Conservation (phyloP, 176 grass and related monocot genomes). For the Zizania latifolia region DNA sequence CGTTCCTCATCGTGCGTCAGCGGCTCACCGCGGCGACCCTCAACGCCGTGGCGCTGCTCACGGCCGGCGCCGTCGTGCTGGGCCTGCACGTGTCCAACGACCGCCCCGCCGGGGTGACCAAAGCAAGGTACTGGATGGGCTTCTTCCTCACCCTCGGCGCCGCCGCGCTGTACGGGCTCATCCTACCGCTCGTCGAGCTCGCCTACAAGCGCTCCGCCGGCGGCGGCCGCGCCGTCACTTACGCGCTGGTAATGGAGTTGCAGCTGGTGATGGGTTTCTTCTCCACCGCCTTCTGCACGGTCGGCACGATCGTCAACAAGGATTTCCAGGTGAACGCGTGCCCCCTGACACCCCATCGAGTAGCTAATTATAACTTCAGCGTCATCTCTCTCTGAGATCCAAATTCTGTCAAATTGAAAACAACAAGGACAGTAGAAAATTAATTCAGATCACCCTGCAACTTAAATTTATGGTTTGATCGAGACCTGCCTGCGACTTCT, state of each 20-base stretch:
- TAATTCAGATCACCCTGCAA: no score
- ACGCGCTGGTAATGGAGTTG: slow-evolving; percentile 73
- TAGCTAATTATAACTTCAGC: neutral
- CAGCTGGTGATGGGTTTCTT: slow-evolving; percentile 69
- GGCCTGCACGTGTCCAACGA: slow-evolving; percentile 35
- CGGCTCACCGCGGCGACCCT: slow-evolving; percentile 43
- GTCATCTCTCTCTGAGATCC: neutral
- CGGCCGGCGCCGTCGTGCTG: slow-evolving; percentile 47
- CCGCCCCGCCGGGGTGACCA: slow-evolving; percentile 25
- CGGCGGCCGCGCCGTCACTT: slow-evolving; percentile 46
- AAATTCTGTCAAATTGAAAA: neutral
- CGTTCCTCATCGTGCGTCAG: slow-evolving; percentile 65
- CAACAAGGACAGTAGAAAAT: neutral
- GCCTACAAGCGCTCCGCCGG: slow-evolving; percentile 38
- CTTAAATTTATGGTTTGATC: no score
- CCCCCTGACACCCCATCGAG: neutral
- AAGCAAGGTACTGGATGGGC: slow-evolving; percentile 42
- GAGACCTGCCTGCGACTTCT: no score
- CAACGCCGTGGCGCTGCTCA: slow-evolving; percentile 60
- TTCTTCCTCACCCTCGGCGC: slow-evolving; percentile 51
- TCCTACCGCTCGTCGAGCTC: slow-evolving; percentile 55
- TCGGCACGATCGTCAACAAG: slow-evolving; percentile 46
- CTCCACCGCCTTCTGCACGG: slow-evolving; percentile 45
- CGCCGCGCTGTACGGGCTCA: slow-evolving; percentile 55
- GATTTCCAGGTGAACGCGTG: slow-evolving; percentile 59